Evolutionary conservation across 108 stramenopile species (phyloP), one percentile per base, ranked within the genome.

Genomic region (Asterionellopsis glacialis): DNA sequence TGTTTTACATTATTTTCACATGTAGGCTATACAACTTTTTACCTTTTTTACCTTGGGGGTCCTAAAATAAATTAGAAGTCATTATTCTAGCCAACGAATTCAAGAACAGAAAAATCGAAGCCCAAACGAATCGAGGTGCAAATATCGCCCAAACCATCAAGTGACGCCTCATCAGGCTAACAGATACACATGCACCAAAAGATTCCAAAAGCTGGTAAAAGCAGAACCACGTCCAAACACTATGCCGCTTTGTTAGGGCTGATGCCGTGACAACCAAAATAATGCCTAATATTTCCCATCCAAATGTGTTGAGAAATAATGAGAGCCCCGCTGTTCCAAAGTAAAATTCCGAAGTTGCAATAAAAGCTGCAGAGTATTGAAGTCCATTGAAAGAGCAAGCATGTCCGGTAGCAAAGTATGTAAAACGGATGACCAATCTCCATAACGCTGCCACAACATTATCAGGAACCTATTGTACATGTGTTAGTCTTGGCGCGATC

Each of bases 131-230:
- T 39, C 85, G 61, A 12, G 91, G 91, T 12, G 91, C 91, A 68
- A 89, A 92, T n/a, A 89, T 71, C 1, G 87, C 91, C 91, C 91
- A 92, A 16, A 92, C 87, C 91, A 92, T 92, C 24, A 92, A 56
- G 62, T 92, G 91, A 28, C 91, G 59, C 25, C 86, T 73, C 77
- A 89, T 63, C 11, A 85, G 40, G 57, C 80, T 83, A 28, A 92
- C 91, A 21, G 87, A 92, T 23, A 92, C 70, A 59, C 87, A 87
- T 33, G 81, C 80, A 15, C 64, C 51, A 22, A 76, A 57, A 13
- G 83, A 79, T 62, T 92, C 91, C 5, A 87, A 38, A 40, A 84
- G 54, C 63, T 88, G 85, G 56, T 68, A 85, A 53, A 81, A 72
- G 21, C 68, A 61, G 63, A 79, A 89, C 75, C 81, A 86, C 18